Percentiles rank a stretch among this genome's conserved stretches.
These are phyloP conservation scores for Russula griseocarnosa DNA, from an alignment of 768 basidiomycete genomes.

Conservation along the genomic window DNA sequence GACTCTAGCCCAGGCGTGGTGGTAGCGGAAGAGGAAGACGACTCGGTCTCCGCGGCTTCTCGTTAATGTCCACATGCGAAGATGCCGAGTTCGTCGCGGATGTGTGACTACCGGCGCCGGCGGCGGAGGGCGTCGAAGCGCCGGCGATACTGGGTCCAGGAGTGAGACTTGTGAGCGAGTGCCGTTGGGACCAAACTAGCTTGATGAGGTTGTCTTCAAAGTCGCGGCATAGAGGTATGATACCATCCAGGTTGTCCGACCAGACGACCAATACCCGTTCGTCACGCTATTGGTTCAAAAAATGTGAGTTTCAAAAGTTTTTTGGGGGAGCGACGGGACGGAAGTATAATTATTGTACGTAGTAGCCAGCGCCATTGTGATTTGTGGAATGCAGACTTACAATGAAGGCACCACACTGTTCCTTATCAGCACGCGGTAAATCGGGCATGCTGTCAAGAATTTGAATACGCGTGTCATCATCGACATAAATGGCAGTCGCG, in stretches of 20 bases:
- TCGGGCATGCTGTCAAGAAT: slow-evolving; percentile 66
- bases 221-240: slow-evolving; percentile 68
- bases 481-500: slow-evolving; percentile 61
- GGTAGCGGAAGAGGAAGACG: no score
- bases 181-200: slow-evolving; percentile 62
- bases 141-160: slow-evolving; percentile 29
- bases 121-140: slow-evolving; percentile 32
- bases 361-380: neutral
- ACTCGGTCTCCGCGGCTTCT: slow-evolving; percentile 37
- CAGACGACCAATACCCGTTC: slow-evolving; percentile 81
- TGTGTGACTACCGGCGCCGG: slow-evolving; percentile 31
- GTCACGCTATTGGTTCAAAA: slow-evolving; percentile 51
- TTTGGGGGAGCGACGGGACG: neutral
- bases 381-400: slow-evolving; percentile 40
- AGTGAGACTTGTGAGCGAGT: neutral
- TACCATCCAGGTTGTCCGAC: slow-evolving; percentile 77
- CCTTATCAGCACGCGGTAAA: slow-evolving; percentile 78
- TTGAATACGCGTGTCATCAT: slow-evolving; percentile 81
- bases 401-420: slow-evolving; percentile 86
- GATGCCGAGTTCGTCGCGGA: slow-evolving; percentile 49
- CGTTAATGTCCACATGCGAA: slow-evolving; percentile 54
- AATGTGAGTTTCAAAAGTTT: slow-evolving; percentile 5
- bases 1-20: neutral
- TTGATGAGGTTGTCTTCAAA: slow-evolving; percentile 77
- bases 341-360: no score